Percentiles rank a stretch among this genome's conserved stretches.
Conservation (phyloP, 2,329 filamentous ascomycete genomes). For the Ophiostoma perfectum region DNA sequence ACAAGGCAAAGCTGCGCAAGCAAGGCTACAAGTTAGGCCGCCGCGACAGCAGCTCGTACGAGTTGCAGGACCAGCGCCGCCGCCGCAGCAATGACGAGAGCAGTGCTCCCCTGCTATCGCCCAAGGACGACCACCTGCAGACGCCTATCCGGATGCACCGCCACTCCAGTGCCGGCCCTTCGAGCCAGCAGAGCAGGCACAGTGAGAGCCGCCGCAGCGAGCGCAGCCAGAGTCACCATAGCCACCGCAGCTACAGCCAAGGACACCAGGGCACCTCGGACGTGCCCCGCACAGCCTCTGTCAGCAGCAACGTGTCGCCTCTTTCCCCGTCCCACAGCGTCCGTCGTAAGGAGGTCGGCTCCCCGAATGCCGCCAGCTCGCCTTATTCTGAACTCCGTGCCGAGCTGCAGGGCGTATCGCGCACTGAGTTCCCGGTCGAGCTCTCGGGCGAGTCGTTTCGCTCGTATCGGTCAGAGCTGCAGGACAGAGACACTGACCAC, state of each 20-base stretch:
- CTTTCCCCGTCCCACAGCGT: background rate
- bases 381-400: background rate
- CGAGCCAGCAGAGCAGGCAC: background rate
- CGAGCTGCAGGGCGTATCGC: background rate
- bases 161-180: slow-evolving; percentile 8
- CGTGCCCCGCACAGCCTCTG: background rate
- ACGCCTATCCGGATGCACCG: slow-evolving; percentile 38
- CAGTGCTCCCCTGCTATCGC: slow-evolving; percentile 21
- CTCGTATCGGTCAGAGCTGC: background rate
- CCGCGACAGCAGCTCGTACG: slow-evolving; percentile 4
- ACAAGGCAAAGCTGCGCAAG: slow-evolving; percentile 38
- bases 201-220: background rate
- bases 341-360: background rate
- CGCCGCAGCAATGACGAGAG: slow-evolving; percentile 20
- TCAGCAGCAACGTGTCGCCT: background rate
- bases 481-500: slow-evolving; percentile 22
- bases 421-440: background rate
- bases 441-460: background rate
- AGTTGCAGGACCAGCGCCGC: slow-evolving; percentile 34
- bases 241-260: background rate
- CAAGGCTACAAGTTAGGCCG: slow-evolving; percentile 41
- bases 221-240: background rate
- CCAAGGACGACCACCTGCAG: slow-evolving; percentile 28
- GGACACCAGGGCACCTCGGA: background rate
- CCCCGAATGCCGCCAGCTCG: background rate